phyloP scores from a whole-genome alignment of 2,329 filamentous ascomycete species.

The Arachnopeziza araneosa region DNA sequence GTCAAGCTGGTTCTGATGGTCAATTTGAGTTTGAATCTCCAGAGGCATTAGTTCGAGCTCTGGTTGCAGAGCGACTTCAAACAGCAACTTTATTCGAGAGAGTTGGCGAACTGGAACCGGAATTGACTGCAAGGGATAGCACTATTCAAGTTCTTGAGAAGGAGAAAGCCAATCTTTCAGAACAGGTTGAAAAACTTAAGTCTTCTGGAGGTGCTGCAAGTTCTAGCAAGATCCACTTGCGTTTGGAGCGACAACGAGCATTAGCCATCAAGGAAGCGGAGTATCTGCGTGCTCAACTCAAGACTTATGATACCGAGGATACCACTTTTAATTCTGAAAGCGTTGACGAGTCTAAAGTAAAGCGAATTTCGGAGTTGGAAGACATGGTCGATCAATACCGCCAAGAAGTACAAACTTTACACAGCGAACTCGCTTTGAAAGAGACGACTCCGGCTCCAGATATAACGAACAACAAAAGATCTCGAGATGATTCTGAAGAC shows the following conservation, averaged over 20 bases:
- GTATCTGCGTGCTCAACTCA: constrained; percentile 86
- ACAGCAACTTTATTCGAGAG: constrained; percentile 75
- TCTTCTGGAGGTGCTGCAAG: constrained; percentile 33
- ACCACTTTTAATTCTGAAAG: constrained; percentile 76
- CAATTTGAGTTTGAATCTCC: constrained; percentile 77
- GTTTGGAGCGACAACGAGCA: constrained; percentile 78
- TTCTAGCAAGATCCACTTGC: constrained; percentile 53
- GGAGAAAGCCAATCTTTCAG: constrained; percentile 58
- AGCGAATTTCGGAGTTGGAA: constrained; percentile 77
- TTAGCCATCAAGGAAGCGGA: constrained; percentile 90
- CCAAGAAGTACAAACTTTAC: constrained; percentile 67
- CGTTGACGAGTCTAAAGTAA: constrained; percentile 67
- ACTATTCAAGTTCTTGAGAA: constrained; percentile 66
- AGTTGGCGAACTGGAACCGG: constrained; percentile 72
- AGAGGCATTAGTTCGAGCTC: constrained; percentile 76
- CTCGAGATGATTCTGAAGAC: constrained; percentile 50
- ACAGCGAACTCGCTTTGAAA: constrained; percentile 64
- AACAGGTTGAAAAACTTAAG: constrained; percentile 68
- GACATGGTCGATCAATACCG: constrained; percentile 84
- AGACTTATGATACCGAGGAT: constrained; percentile 83
- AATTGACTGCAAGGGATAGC: constrained; percentile 71
- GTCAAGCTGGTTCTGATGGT: constrained; percentile 54
- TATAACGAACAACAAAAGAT: constrained; percentile 56
- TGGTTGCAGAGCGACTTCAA: constrained; percentile 77
- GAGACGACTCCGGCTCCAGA: constrained; percentile 42